These are phyloP conservation scores for Candida odintsovae DNA, from an alignment of 805 yeast species.

Conservation along the genomic window DNA sequence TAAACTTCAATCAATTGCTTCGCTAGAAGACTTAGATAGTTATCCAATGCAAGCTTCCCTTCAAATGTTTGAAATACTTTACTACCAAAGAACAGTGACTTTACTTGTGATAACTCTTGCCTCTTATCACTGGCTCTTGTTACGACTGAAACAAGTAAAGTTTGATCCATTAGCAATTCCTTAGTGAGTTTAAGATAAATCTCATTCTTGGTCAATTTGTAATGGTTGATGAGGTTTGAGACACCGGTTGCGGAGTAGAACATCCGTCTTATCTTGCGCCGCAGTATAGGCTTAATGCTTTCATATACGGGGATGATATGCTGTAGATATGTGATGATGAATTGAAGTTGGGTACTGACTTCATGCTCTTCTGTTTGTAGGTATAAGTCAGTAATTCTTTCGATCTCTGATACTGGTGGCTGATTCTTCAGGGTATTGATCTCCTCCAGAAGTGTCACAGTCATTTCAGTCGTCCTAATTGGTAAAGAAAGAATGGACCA, in stretches of 20 bases:
- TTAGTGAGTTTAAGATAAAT: conserved; percentile 14
- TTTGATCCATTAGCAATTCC: conserved; percentile 16
- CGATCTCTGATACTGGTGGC: conserved; percentile 13
- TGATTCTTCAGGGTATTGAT: background rate
- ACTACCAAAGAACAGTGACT: conserved; percentile 21
- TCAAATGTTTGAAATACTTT: conserved; percentile 19
- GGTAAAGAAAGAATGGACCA: background rate
- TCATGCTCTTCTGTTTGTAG: conserved; percentile 2
- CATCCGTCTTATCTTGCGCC: conserved; percentile 11
- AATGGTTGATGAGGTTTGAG: conserved; percentile 16
- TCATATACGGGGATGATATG: conserved; percentile 19
- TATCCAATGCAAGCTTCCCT: conserved; percentile 14
- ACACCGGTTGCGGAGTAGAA: conserved; percentile 15
- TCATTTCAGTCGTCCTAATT: background rate
- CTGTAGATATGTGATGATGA: conserved; percentile 14
- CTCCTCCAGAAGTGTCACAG: background rate
- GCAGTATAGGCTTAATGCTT: conserved; percentile 11
- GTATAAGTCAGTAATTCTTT: conserved; percentile 7
- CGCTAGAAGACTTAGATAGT: conserved; percentile 10
- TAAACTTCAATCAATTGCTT: conserved; percentile 15
- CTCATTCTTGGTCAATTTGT: conserved; percentile 18
- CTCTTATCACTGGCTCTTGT: conserved; percentile 5
- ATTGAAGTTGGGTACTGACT: conserved; percentile 9
- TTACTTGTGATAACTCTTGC: conserved; percentile 11
- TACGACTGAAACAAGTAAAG: conserved; percentile 9